These are phyloP conservation scores for Pestalotiopsis fici DNA, from an alignment of 2,329 filamentous ascomycete species.

Conservation along the genomic window DNA sequence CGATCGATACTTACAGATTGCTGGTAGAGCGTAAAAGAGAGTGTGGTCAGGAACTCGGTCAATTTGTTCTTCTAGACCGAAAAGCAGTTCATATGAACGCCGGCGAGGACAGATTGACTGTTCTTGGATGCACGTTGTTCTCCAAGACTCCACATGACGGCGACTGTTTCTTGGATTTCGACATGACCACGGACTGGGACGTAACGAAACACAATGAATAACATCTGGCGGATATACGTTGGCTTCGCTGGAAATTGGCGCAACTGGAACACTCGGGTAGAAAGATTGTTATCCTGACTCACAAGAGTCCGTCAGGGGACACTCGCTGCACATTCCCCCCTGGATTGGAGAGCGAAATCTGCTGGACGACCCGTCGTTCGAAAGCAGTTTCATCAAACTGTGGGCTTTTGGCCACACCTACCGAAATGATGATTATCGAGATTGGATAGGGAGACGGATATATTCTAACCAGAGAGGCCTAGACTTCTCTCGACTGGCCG, in stretches of 20 bases:
- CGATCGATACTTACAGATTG: constrained; percentile 18
- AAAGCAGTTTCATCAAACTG: constrained; percentile 30
- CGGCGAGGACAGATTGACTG: constrained; percentile 31
- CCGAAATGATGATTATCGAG: constrained; percentile 42
- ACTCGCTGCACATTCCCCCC: constrained; percentile 27
- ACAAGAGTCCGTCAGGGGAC: constrained; percentile 41
- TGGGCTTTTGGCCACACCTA: constrained; percentile 55
- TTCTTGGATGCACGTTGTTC: constrained; percentile 52
- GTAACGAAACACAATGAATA: constrained; percentile 35
- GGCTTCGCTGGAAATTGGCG: constrained; percentile 40
- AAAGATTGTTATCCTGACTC: constrained; percentile 39
- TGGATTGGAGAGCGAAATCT: no score
- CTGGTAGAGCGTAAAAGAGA: constrained; percentile 26
- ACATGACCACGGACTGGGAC: constrained; percentile 41
- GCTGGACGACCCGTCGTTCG: constrained; percentile 33
- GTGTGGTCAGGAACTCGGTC: constrained; percentile 24
- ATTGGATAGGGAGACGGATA: constrained; percentile 32
- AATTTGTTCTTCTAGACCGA: constrained; percentile 41
- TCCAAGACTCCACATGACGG: constrained; percentile 46
- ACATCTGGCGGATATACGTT: constrained; percentile 39
- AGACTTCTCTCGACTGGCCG: constrained; percentile 29
- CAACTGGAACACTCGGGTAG: constrained; percentile 22
- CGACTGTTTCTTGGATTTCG: constrained; percentile 53
- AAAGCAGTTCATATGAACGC: constrained; percentile 32
- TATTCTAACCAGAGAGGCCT: constrained; percentile 41